Conservation (phyloP, 2,329 filamentous ascomycete species). For the Cryphonectria japonica region DNA sequence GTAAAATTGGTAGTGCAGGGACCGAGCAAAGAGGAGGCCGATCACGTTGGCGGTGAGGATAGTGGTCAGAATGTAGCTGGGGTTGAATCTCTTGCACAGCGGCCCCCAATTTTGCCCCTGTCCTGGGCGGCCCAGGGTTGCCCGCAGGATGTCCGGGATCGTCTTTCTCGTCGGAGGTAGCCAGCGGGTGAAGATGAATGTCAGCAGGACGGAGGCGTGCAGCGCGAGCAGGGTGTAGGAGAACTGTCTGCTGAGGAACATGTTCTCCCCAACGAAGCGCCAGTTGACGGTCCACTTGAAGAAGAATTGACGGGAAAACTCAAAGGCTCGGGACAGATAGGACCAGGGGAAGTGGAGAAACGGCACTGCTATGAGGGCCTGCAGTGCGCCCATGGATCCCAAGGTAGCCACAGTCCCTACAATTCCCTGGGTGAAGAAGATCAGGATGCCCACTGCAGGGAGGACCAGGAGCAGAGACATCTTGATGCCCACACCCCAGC, state of each 20-base stretch:
- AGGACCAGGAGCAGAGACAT: constrained; percentile 87
- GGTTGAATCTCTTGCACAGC: constrained; percentile 44
- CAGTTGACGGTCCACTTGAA: constrained; percentile 99
- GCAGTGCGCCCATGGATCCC: constrained; percentile 39
- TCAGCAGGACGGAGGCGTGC: constrained; percentile 67
- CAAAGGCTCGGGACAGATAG: constrained; percentile 84
- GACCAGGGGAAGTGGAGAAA: constrained; percentile 72
- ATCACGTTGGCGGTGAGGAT: constrained; percentile 77
- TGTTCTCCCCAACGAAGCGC: constrained; percentile 86
- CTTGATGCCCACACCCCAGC: constrained; percentile 84
- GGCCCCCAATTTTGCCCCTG: constrained; percentile 37
- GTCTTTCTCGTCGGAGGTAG: constrained; percentile 67
- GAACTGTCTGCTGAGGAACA: constrained; percentile 73
- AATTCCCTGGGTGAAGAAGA: constrained; percentile 75
- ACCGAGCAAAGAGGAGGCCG: constrained; percentile 83
- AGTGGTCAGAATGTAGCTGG: constrained; percentile 74
- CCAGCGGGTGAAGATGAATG: constrained; percentile 73
- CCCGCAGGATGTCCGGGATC: constrained; percentile 55
- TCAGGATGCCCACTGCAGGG: constrained; percentile 76
- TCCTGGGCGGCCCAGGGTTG: constrained; percentile 47
- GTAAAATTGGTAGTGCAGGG: constrained; percentile 95
- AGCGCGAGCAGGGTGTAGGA: constrained; percentile 66
- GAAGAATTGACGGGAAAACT: constrained; percentile 87
- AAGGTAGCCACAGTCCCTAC: constrained; percentile 66
- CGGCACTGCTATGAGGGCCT: constrained; percentile 68